Evolutionary conservation across 2,329 filamentous ascomycete genomes (phyloP).

Genomic region (Onygenales sp.): DNA sequence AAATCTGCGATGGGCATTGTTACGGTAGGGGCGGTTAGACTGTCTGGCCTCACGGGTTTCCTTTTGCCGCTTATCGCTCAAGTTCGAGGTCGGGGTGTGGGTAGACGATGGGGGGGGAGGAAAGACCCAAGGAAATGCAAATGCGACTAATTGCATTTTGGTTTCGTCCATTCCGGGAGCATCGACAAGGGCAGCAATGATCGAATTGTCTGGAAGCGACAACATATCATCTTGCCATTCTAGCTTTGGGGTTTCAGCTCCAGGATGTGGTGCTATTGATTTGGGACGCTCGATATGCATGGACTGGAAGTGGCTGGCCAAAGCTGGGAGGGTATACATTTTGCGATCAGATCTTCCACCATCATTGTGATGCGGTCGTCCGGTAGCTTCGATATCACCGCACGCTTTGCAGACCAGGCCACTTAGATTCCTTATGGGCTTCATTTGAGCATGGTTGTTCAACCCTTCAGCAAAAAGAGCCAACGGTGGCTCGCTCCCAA

Average conservation of each 20-base stretch:
- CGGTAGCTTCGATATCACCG: conserved; percentile 7
- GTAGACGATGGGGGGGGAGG: background rate
- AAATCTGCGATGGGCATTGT: background rate
- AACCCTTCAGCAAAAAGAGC: conserved; percentile 51
- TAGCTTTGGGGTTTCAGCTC: conserved; percentile 18
- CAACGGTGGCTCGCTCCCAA: conserved; percentile 48
- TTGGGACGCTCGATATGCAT: conserved; percentile 22
- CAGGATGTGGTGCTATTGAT: conserved; percentile 11
- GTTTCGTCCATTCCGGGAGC: conserved; percentile 48
- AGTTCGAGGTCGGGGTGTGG: background rate
- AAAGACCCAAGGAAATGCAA: conserved; percentile 41
- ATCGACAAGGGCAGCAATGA: conserved; percentile 30
- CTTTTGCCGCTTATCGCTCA: background rate
- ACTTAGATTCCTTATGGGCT: conserved; percentile 45
- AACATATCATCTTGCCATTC: conserved; percentile 57
- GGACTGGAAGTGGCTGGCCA: conserved; percentile 31
- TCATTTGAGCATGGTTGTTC: conserved; percentile 49
- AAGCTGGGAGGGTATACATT: conserved; percentile 20
- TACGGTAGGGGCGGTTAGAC: background rate
- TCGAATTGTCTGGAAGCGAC: conserved; percentile 42
- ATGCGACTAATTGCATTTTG: conserved; percentile 44
- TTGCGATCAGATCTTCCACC: conserved; percentile 11
- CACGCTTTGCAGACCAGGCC: conserved; percentile 50
- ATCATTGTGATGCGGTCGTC: conserved; percentile 10
- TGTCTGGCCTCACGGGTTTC: conserved; percentile 5